phyloP scores from a whole-genome alignment of 495 filamentous ascomycete genomes.

The Penicillium coffeae region DNA sequence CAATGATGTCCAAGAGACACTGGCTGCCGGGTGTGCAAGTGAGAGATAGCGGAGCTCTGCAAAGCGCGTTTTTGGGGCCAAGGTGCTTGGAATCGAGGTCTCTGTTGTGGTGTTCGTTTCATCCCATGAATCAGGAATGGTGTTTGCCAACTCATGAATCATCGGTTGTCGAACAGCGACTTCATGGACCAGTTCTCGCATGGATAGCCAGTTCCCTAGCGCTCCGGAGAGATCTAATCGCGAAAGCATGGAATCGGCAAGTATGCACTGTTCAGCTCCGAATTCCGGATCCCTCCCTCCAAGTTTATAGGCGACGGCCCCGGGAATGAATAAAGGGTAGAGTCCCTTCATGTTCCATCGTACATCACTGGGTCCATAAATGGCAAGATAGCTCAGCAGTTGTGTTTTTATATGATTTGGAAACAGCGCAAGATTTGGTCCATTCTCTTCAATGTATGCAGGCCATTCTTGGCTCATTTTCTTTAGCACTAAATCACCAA shows the following conservation, averaged over 20 bases:
- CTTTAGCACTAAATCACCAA: slow-evolving; percentile 57
- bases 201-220: slow-evolving; percentile 52
- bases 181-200: slow-evolving; percentile 56
- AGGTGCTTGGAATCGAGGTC: slow-evolving; percentile 35
- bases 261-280: slow-evolving; percentile 2
- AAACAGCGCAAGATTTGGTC: slow-evolving; percentile 59
- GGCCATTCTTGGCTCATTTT: slow-evolving; percentile 66
- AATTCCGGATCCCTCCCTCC: slow-evolving; percentile 2
- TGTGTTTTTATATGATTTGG: slow-evolving; percentile 57
- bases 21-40: slow-evolving; percentile 40
- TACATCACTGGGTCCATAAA: slow-evolving; percentile 41
- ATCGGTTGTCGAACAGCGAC: slow-evolving; percentile 34
- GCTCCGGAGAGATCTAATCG: slow-evolving; percentile 63
- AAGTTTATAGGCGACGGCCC: slow-evolving; percentile 10
- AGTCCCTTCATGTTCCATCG: slow-evolving; percentile 27
- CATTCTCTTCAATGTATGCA: slow-evolving; percentile 63
- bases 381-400: slow-evolving; percentile 60
- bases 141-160: slow-evolving; percentile 8
- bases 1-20: slow-evolving; percentile 64
- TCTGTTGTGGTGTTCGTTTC: slow-evolving; percentile 15
- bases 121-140: slow-evolving; percentile 37
- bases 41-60: slow-evolving; percentile 50
- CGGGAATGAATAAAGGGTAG: slow-evolving; percentile 23
- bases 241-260: slow-evolving; percentile 47
- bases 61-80: slow-evolving; percentile 44